Evolutionary conservation across 148 eudicot species (phyloP), one percentile per base, ranked within the genome.

Genomic region (Rheum nobile): DNA sequence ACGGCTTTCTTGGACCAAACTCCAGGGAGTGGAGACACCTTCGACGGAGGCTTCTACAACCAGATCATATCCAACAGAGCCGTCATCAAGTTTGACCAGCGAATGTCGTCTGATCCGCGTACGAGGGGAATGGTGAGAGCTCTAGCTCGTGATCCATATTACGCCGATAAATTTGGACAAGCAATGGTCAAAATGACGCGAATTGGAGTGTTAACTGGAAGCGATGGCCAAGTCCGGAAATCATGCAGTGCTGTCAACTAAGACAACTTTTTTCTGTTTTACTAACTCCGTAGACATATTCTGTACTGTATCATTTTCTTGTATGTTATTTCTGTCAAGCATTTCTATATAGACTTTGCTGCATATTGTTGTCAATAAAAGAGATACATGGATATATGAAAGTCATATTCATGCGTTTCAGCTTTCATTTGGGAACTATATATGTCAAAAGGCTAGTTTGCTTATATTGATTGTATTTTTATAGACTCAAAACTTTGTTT

Each of bases 31-130:
- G 59, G 75, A 26, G 57, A 71, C 43, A 37, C 46, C 21, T 50
- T 77, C 7, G 80, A 77, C 47, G 71, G 59, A 29, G 75, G 61
- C 43, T n/a, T n/a, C n/a, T n/a, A n/a, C n/a, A n/a, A n/a, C n/a
- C n/a, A n/a, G n/a, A n/a, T n/a, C n/a, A n/a, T 77, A 14, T 22
- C 21, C 1, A 77, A 59, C 5, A 77, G 43, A 77, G 79, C 75
- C 17, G 54, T 77, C 41, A 54, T 77, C 21, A 67, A 77, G 43
- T 54, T 77, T 43, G 75, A 71, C 11, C 79, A 77, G 59, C 68
- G 72, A n/a, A 29, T 77, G n/a, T 75, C 79, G 0, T 21, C 71
- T 2, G 79, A 77, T 17, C 57, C 42, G 1, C 42, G 46, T 8
- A 26, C 34, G 38, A 28, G 63, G 24, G 55, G 79, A 29, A 21